These are phyloP conservation scores for Fusarium citri DNA, from an alignment of 2,329 filamentous ascomycete species.

Conservation along the genomic window DNA sequence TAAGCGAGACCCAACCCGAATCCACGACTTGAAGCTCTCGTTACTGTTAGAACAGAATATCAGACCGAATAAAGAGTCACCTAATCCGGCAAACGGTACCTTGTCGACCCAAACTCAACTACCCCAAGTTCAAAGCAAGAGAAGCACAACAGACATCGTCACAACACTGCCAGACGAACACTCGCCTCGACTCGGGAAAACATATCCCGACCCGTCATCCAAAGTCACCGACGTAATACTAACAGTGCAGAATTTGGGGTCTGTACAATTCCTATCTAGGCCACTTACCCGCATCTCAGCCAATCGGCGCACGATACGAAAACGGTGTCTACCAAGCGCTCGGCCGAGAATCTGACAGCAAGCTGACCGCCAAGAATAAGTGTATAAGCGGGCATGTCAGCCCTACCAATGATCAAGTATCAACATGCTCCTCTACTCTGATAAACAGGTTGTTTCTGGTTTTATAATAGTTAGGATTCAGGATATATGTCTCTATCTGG, in stretches of 20 bases:
- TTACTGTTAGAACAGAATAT: too few species aligned
- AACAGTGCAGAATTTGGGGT: background rate
- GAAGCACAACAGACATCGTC: background rate
- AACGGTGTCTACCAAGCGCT: background rate
- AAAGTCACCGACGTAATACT: background rate
- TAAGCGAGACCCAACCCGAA: too few species aligned
- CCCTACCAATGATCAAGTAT: background rate
- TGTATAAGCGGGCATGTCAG: slow-evolving; percentile 5
- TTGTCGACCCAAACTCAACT: background rate
- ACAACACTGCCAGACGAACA: background rate
- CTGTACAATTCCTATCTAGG: background rate
- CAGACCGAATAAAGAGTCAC: background rate
- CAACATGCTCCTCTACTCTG: background rate
- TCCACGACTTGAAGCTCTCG: too few species aligned
- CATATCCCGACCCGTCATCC: background rate
- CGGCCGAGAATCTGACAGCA: background rate
- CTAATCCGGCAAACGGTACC: background rate
- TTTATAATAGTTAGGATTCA: too few species aligned
- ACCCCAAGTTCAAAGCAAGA: too few species aligned
- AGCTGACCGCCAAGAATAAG: slow-evolving; percentile 20
- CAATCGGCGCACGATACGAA: background rate
- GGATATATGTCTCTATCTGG: background rate
- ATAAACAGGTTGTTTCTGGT: background rate
- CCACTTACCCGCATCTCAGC: background rate
- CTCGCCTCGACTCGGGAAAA: background rate